Evolutionary conservation across 106 monocot species (phyloP), one percentile per base, ranked within the genome.

Genomic region (Xerophyta viscosa): DNA sequence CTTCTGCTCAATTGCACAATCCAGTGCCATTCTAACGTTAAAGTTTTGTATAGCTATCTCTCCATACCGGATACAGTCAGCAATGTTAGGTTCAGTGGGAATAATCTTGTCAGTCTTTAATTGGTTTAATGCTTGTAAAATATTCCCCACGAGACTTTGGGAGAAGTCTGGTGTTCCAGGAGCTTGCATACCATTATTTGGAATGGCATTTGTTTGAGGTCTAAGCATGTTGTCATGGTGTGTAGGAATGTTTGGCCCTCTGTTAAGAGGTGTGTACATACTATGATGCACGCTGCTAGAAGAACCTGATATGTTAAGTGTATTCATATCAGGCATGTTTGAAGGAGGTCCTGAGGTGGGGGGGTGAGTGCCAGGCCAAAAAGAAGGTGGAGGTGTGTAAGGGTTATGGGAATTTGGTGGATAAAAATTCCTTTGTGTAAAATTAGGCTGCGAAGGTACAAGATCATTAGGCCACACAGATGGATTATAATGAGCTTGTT

Each of bases 21-120:
- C 64, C 17, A 90, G 65, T 11, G 73, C 89, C 47, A 33, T 56
- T 19, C 54, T 71, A 48, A 71, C 65, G 42, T 84, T 43, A 41
- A 90, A 80, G 29, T 54, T 50, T 23, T 56, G 66, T 10, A 77
- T n/a, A 24, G 64, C 64, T 31, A 60, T 60, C 31, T 79, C 78
- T 6, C 84, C 74, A 51, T 77, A 84, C 25, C 29, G 66, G 46
- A 84, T 68, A 20, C 84, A 90, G 58, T 90, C 80, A 36, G 66
- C 42, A 33, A 90, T 80, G 63, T 84, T 74, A 13, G 41, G 53
- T 68, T 77, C 71, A 24, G 72, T 84, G 6, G 89, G 83, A 27
- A 67, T 29, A 21, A 90, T 58, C 20, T 68, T 77, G 15, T 90
- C 89, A 25, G 20, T 51, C 57, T 66, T 80, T 63, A 90, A 51